Conservation (phyloP, 495 filamentous ascomycete genomes). For the Xylaria scruposa region DNA sequence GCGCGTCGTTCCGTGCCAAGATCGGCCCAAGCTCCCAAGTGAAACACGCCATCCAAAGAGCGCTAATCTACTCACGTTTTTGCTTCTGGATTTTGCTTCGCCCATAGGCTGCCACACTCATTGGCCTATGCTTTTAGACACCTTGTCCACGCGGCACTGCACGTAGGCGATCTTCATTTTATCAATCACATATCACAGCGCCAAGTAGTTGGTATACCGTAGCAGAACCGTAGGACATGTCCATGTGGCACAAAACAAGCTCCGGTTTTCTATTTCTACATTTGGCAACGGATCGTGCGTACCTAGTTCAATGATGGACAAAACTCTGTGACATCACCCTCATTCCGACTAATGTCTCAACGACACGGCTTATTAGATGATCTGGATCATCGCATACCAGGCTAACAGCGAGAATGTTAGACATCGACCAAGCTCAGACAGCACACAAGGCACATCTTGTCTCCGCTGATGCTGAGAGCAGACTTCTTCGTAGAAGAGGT, state of each 20-base stretch:
- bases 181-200: conserved; percentile 3
- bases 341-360: neutral
- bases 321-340: neutral
- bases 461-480: neutral
- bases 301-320: neutral
- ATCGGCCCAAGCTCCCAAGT: conserved; percentile 37
- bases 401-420: neutral
- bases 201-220: neutral
- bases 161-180: conserved; percentile 19
- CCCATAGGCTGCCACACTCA: neutral
- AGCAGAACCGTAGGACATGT: neutral
- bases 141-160: neutral
- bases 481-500: neutral
- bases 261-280: neutral
- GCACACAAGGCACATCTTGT: neutral
- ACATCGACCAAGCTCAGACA: neutral
- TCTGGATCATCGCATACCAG: neutral
- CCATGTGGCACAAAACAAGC: neutral
- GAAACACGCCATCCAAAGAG: conserved; percentile 9
- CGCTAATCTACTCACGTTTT: too few relatives aligned
- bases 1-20: conserved; percentile 1
- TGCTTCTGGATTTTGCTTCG: neutral
- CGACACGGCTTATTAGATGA: neutral
- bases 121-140: neutral
- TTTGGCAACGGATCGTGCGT: neutral